These are phyloP conservation scores for Scleroderma citrinum DNA, from an alignment of 768 basidiomycete genomes.

Conservation along the genomic window DNA sequence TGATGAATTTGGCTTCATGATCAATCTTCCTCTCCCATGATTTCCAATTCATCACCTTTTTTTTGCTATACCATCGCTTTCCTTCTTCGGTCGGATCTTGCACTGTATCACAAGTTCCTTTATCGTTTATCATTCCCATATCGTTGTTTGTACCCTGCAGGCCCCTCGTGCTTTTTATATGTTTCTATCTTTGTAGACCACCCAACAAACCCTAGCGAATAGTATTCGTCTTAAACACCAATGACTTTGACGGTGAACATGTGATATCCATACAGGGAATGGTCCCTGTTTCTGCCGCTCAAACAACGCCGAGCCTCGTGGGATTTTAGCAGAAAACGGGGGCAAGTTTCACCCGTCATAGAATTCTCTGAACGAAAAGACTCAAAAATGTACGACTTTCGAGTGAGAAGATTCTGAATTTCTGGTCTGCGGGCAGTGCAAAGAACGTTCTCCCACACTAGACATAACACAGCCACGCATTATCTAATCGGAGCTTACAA, in stretches of 20 bases:
- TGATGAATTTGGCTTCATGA: conserved; percentile 46
- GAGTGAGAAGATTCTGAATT: no score
- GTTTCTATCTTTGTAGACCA: no score
- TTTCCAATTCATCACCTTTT: not conserved
- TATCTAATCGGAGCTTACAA: not conserved
- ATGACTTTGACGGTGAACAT: not conserved
- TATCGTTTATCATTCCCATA: not conserved
- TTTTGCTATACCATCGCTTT: not conserved
- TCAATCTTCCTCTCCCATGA: not conserved
- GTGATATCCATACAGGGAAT: not conserved
- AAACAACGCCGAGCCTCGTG: not conserved
- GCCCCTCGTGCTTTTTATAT: not conserved
- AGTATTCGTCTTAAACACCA: not conserved
- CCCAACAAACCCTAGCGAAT: not conserved
- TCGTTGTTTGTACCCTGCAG: not conserved
- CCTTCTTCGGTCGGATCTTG: not conserved
- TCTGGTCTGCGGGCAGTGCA: no score
- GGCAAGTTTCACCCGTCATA: no score
- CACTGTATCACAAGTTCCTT: not conserved
- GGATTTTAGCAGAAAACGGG: no score
- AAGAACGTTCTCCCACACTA: not conserved
- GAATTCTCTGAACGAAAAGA: no score
- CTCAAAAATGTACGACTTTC: no score
- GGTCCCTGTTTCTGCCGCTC: not conserved
- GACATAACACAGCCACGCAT: conserved; percentile 25